Percentiles rank a stretch among this genome's conserved stretches.
Evolutionary conservation across 2,329 filamentous ascomycete species (phyloP).

Genomic region (Phyllosticta paracitricarpa): DNA sequence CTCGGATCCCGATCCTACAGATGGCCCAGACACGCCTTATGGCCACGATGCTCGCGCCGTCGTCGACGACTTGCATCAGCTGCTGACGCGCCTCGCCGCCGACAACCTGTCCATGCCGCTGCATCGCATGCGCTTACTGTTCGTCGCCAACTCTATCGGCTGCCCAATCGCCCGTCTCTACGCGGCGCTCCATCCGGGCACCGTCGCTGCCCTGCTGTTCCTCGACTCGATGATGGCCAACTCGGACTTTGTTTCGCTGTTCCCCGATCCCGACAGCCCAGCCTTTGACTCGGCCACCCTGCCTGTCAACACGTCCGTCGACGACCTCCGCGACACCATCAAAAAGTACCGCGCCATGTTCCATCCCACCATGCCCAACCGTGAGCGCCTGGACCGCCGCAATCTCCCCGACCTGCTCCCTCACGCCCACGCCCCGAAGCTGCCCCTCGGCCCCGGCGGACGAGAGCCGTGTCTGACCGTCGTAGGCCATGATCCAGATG

Average conservation of each 20-base stretch:
- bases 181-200: constrained; percentile 36
- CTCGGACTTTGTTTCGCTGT: constrained; percentile 44
- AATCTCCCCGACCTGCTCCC: constrained; percentile 37
- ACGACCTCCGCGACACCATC: constrained; percentile 27
- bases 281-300: constrained; percentile 34
- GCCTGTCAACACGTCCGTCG: constrained; percentile 28
- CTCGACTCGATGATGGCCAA: constrained; percentile 51
- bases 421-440: constrained; percentile 29
- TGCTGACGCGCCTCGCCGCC: constrained; percentile 32
- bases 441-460: constrained; percentile 27
- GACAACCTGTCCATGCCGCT: constrained; percentile 26
- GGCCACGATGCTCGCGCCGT: constrained; percentile 40
- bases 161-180: constrained; percentile 45
- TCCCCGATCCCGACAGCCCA: constrained; percentile 44
- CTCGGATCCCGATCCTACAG: constrained; percentile 36
- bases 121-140: constrained; percentile 27
- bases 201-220: constrained; percentile 39
- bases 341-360: constrained; percentile 33
- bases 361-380: constrained; percentile 40
- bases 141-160: constrained; percentile 45
- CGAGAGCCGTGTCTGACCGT: constrained; percentile 37
- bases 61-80: constrained; percentile 35
- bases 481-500: constrained; percentile 44
- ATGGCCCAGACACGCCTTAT: constrained; percentile 23
- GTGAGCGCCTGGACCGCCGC: constrained; percentile 41